Base-by-base conservation (phyloP, 345 rosid genomes). In the Camelina neglecta region DNA sequence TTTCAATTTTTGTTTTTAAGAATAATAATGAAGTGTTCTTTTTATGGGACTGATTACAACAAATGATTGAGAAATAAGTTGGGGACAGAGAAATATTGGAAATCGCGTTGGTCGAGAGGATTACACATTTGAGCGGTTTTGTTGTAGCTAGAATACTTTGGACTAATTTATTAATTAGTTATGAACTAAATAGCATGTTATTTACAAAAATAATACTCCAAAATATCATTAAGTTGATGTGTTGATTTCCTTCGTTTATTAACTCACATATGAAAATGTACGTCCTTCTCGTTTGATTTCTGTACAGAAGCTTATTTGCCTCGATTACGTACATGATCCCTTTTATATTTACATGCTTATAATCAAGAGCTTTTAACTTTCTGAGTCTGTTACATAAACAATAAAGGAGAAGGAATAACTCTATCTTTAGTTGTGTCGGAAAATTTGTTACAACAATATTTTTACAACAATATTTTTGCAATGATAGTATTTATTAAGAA, bases 101-200 rank as follows among this genome's bases (percentile, higher is more conserved):
- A 57, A 57, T 57, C 39, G 41, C 21, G 8, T 57, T 8, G 41
- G 41, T 38, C 11, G 8, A 38, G 41, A 38, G 41, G 11, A 38
- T 38, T 38, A 38, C 41, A 38, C 41, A 7, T 57, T 57, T 31
- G 21, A n/a, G 62, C 62, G 62, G 23, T 58, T 58, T 58, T 33
- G 12, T 31, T 57, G 61, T 12, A 8, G 21, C 2, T 8, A 5
- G 7, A 35, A 21, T 21, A n/a, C 39, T 31, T 56, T 54, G 58
- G 6, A 23, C 57, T 23, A 53, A 53, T 53, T 21, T 51, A 4
- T 16, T 20, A 11, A 8, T 50, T 49, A 9, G 12, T 39, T 39
- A 9, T 5, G 36, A 33, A 44, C 48, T 44, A 44, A 12, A 12
- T 44, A 44, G n/a, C 48, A 44, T 12, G n/a, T 44, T 44, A 44